A percentile compares a stretch with the other conserved stretches of the same genome.
phyloP scores from a whole-genome alignment of 2,329 filamentous ascomycete species.

The Clarireedia monteithiana region DNA sequence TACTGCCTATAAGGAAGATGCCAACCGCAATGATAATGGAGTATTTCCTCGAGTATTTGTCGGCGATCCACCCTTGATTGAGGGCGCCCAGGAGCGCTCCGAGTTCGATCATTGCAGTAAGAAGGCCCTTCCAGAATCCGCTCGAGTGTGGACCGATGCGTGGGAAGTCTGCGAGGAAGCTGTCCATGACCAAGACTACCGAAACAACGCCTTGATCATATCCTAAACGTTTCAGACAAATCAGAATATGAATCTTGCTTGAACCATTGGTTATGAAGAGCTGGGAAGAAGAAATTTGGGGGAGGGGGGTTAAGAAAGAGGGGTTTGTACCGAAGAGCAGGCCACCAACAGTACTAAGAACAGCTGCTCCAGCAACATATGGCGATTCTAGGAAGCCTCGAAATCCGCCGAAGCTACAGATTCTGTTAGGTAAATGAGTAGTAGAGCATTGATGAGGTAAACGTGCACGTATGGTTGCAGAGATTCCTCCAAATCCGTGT shows the following conservation, averaged over 20 bases:
- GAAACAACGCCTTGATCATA: constrained; percentile 41
- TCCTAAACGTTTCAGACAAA: constrained; percentile 27
- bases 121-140: constrained; percentile 5
- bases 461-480: not conserved
- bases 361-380: constrained; percentile 1
- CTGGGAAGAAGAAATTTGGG: not conserved
- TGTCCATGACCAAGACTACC: constrained; percentile 37
- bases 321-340: constrained; percentile 1
- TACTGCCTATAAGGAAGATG: constrained; percentile 43
- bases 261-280: no score
- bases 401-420: not conserved
- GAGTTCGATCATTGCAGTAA: constrained; percentile 31
- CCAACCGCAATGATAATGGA: constrained; percentile 42
- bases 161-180: constrained; percentile 33
- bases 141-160: constrained; percentile 3
- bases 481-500: not conserved
- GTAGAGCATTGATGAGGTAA: not conserved
- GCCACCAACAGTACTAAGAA: not conserved
- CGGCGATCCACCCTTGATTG: constrained; percentile 31
- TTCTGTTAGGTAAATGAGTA: not conserved
- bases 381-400: constrained; percentile 1
- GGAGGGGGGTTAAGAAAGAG: not conserved
- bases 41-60: constrained; percentile 43
- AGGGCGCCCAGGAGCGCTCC: constrained; percentile 28
- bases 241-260: not conserved